Base-by-base conservation (phyloP, 192 early-diverging fungal species). In the Globomyces pollinis-pini region DNA sequence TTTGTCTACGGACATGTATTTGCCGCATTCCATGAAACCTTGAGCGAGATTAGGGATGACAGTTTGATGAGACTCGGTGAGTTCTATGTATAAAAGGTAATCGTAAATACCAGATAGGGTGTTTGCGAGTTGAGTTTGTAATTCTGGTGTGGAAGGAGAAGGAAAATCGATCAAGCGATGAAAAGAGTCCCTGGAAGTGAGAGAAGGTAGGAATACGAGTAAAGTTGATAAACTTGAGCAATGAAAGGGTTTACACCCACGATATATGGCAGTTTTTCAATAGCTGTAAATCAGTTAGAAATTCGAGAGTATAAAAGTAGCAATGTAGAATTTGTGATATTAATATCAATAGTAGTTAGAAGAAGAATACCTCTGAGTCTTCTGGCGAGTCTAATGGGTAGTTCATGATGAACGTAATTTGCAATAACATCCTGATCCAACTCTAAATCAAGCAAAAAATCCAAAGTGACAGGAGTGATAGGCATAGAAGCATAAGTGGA, bases 211-310 rank as follows among this genome's bases (percentile, higher is more conserved):
- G n/a, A n/a, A n/a, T n/a, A n/a, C n/a, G n/a, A n/a, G n/a, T 90
- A 91, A 13, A 91, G 83, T 45, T 80, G 70, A 67, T 94, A 94
- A 12, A 94, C 83, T 34, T 74, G 72, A 35, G 84, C 75, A 50
- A 98, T 93, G 61, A 91, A 80, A 1, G 95, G 95, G 68, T 98
- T 98, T 42, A 90, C 90, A 53, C 91, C 95, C 31, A 98, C 92
- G 45, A 98, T 98, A 65, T 93, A 96, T 0, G 92, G 93, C 31
- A 95, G 75, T 41, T 81, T 87, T 68, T 96, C 89, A 45, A 96
- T 84, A 4, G 87, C 89, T n/a, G n/a, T n/a, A n/a, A 73, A 43
- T n/a, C 12, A 18, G 38, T 13, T 39, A 18, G n/a, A 18, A 13
- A 18, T n/a, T 39, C n/a, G 38, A 20, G 54, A 29, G 7, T 31